Percentiles rank a stretch among this genome's conserved stretches.
Conservation (phyloP, 495 filamentous ascomycete species). For the Daldinia vernicosa region DNA sequence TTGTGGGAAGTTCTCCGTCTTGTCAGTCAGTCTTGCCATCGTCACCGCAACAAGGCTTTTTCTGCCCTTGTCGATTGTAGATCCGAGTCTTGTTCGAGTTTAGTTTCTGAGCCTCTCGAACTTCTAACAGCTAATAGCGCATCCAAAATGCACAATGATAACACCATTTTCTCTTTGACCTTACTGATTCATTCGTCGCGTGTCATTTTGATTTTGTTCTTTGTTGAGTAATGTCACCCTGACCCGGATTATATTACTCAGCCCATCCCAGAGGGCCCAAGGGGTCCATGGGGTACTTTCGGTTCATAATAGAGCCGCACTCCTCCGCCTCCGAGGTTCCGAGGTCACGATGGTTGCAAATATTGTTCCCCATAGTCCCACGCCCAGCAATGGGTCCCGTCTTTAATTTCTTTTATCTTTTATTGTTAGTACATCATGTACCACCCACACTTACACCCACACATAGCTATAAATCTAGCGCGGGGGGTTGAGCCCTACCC, state of each 20-base stretch:
- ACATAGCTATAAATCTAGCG: neutral
- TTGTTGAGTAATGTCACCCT: slow-evolving; percentile 5
- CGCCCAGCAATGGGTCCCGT: neutral
- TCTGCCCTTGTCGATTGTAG: neutral
- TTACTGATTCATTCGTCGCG: slow-evolving; percentile 5
- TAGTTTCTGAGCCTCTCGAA: neutral
- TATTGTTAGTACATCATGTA: slow-evolving; percentile 1
- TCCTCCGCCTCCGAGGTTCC: slow-evolving; percentile 40
- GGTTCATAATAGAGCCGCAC: slow-evolving; percentile 8
- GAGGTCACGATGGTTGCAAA: slow-evolving; percentile 38
- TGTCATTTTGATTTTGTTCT: slow-evolving; percentile 10
- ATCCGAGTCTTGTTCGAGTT: slow-evolving; percentile 1
- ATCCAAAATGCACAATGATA: neutral
- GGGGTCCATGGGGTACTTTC: no score
- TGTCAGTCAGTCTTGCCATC: neutral
- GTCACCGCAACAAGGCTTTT: slow-evolving; percentile 6
- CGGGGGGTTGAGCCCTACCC: slow-evolving; percentile 2
- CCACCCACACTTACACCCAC: neutral
- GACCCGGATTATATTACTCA: neutral
- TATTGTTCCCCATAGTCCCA: slow-evolving; percentile 8
- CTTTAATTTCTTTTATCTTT: neutral
- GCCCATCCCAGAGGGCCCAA: neutral
- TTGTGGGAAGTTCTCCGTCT: neutral
- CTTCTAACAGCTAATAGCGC: neutral
- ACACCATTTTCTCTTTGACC: neutral